These are phyloP conservation scores for Linum lewisii DNA, from an alignment of 345 rosid species.

Conservation along the genomic window DNA sequence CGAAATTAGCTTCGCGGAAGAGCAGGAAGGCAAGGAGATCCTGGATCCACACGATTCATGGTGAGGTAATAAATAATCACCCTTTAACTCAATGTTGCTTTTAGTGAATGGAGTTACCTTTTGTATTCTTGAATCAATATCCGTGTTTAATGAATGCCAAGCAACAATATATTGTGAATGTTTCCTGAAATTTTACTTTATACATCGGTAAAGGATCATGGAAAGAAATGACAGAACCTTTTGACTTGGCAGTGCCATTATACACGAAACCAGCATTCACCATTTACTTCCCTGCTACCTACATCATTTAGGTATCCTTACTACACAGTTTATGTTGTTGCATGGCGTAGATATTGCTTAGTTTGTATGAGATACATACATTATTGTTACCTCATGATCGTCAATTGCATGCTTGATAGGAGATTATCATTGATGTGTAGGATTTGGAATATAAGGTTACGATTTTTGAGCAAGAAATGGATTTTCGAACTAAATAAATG, in stretches of 20 bases:
- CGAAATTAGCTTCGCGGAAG: conserved; percentile 82
- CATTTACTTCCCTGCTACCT: no score
- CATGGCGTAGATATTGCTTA: no score
- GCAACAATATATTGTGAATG: neutral
- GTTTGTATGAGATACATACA: no score
- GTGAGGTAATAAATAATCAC: conserved; percentile 47
- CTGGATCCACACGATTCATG: conserved; percentile 94
- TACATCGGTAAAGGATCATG: neutral
- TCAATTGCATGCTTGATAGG: no score
- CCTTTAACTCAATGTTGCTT: neutral
- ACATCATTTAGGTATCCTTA: no score
- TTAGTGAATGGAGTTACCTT: neutral
- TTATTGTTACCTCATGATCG: no score
- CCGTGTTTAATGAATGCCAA: neutral
- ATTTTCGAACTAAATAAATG: no score
- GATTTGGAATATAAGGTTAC: no score
- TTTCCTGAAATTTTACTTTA: neutral
- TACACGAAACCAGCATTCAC: neutral
- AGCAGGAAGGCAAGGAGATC: conserved; percentile 99
- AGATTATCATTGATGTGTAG: no score
- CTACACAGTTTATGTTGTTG: no score
- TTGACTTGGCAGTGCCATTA: neutral
- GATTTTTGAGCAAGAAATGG: no score
- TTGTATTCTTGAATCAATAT: neutral
- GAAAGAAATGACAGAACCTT: neutral